A percentile compares a stretch with the other conserved stretches of the same genome.
Evolutionary conservation across 2,329 filamentous ascomycete species (phyloP).

Genomic region (Grosmannia serpens): DNA sequence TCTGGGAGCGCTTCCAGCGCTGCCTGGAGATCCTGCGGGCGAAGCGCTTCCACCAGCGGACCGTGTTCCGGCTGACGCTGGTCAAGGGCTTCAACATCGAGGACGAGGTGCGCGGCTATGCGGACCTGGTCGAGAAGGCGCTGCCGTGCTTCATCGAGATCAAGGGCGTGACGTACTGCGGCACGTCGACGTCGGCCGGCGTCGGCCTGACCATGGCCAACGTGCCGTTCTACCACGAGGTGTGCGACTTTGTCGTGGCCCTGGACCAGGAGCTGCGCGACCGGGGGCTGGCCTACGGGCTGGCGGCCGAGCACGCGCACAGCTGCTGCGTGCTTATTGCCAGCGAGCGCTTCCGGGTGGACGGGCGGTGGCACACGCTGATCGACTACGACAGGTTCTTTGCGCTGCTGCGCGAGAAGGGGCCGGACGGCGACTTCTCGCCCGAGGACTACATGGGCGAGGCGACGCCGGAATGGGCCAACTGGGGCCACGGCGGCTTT

Average conservation of each 20-base stretch:
- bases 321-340: constrained; percentile 86
- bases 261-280: constrained; percentile 57
- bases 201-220: constrained; percentile 94
- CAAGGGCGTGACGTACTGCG: constrained; percentile 95
- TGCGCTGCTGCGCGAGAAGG: constrained; percentile 60
- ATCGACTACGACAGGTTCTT: constrained; percentile 92
- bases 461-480: constrained; percentile 84
- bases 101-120: constrained; percentile 84
- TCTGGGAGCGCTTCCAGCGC: constrained; percentile 89
- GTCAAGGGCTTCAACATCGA: constrained; percentile 98
- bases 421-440: constrained; percentile 55
- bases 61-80: constrained; percentile 87
- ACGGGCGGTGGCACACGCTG: constrained; percentile 77
- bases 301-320: constrained; percentile 90
- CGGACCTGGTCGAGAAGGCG: constrained; percentile 73
- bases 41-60: constrained; percentile 75
- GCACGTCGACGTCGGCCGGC: constrained; percentile 71
- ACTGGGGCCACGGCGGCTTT: constrained; percentile 90
- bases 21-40: constrained; percentile 83
- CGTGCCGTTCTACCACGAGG: constrained; percentile 90
- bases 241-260: constrained; percentile 68
- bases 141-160: constrained; percentile 89
- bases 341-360: constrained; percentile 63
- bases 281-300: constrained; percentile 71
- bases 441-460: constrained; percentile 86